These are phyloP conservation scores for Rostrohypoxylon terebratum DNA, from an alignment of 495 filamentous ascomycete genomes.

Conservation along the genomic window DNA sequence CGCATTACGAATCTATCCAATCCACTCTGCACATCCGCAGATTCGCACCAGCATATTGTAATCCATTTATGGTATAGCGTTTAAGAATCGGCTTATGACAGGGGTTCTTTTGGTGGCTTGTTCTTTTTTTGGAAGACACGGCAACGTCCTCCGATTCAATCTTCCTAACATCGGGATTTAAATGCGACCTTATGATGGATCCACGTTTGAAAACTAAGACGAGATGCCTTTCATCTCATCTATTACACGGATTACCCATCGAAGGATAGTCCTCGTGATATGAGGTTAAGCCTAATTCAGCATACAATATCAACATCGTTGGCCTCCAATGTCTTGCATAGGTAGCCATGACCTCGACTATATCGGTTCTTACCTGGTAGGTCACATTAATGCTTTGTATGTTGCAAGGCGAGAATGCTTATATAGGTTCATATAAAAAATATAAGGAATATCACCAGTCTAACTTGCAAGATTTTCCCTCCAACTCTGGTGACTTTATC, in stretches of 20 bases:
- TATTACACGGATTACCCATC: background rate
- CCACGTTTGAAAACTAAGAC: background rate
- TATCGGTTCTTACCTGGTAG: background rate
- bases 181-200: constrained; percentile 1
- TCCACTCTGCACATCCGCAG: background rate
- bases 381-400: background rate
- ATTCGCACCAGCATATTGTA: constrained; percentile 19
- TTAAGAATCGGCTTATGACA: background rate
- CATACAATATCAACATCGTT: constrained; percentile 8
- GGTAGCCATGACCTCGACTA: background rate
- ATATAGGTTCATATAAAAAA: constrained; percentile 6
- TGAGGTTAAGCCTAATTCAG: constrained; percentile 1
- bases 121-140: background rate
- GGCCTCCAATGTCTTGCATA: background rate
- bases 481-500: background rate
- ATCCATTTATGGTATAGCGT: constrained; percentile 33
- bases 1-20: constrained; percentile 1
- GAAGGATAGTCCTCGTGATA: background rate
- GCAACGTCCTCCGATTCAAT: background rate
- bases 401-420: background rate
- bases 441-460: background rate
- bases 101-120: background rate
- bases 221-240: background rate
- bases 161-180: background rate
- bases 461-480: background rate